Conservation (phyloP, 768 basidiomycete genomes). For the Pilatotrama ljubarskyi region DNA sequence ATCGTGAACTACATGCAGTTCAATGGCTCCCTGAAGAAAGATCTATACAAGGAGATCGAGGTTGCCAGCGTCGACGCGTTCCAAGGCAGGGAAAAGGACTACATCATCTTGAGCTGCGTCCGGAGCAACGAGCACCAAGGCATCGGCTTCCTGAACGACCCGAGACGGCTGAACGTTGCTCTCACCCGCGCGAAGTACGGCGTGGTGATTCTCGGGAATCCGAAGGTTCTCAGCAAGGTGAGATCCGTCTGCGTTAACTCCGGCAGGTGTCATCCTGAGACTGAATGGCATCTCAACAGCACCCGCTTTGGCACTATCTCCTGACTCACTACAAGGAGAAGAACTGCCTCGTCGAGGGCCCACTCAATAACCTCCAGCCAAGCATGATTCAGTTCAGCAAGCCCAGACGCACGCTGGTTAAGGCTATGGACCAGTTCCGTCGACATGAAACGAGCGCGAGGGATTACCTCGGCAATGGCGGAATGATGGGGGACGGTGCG, state of each 20-base stretch:
- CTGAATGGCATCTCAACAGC: slow-evolving; percentile 49
- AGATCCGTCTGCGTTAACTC: slow-evolving; percentile 23
- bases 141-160: slow-evolving; percentile 98
- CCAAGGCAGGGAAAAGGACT: slow-evolving; percentile 99
- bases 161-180: slow-evolving; percentile 93
- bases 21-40: slow-evolving; percentile 99
- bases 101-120: slow-evolving; percentile 97
- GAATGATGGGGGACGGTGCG: slow-evolving; percentile 55
- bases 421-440: slow-evolving; percentile 91
- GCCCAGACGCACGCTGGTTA: slow-evolving; percentile 83
- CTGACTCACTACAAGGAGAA: slow-evolving; percentile 99
- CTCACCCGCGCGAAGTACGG: slow-evolving; percentile 98
- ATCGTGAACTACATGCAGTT: slow-evolving; percentile 99
- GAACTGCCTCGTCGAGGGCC: slow-evolving; percentile 90
- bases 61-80: slow-evolving; percentile 99
- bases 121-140: slow-evolving; percentile 99
- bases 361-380: slow-evolving; percentile 91
- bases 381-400: slow-evolving; percentile 99
- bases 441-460: slow-evolving; percentile 90
- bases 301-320: slow-evolving; percentile 97
- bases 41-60: slow-evolving; percentile 98
- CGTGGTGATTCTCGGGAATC: slow-evolving; percentile 99
- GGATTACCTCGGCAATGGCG: slow-evolving; percentile 57
- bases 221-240: slow-evolving; percentile 98
- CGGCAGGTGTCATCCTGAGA: slow-evolving; percentile 1